Conservation (phyloP, 164 flowering plant genomes). For the Nelumbo lutea region DNA sequence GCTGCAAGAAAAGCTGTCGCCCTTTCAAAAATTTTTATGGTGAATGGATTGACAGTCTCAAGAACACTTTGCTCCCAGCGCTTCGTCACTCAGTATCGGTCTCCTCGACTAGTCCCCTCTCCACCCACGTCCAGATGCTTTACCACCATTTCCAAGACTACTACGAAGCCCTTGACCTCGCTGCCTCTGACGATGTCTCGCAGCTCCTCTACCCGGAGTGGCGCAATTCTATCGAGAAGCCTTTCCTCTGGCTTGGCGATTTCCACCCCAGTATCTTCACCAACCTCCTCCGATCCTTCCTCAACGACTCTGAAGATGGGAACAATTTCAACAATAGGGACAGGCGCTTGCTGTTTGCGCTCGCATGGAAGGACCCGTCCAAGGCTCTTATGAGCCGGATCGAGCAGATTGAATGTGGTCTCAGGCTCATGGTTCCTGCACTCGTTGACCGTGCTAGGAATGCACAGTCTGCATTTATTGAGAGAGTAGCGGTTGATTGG, state of each 20-base stretch:
- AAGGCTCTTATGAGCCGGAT: slow-evolving; percentile 21
- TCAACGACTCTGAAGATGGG: slow-evolving; percentile 17
- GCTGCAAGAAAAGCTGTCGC: slow-evolving; percentile 30
- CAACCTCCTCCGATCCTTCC: slow-evolving; percentile 55
- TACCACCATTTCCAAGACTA: slow-evolving; percentile 40
- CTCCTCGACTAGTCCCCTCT: slow-evolving; percentile 17
- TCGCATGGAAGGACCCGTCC: slow-evolving; percentile 46
- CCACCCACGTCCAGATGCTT: slow-evolving; percentile 32
- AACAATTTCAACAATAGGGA: slow-evolving; percentile 1
- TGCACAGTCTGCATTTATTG: slow-evolving; percentile 39
- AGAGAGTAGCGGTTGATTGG: slow-evolving; percentile 36
- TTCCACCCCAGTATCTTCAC: slow-evolving; percentile 73
- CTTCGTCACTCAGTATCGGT: slow-evolving; percentile 37
- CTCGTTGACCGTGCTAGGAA: slow-evolving; percentile 31
- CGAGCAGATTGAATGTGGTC: slow-evolving; percentile 64
- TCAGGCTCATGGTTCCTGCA: slow-evolving; percentile 65
- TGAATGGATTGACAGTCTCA: slow-evolving; percentile 54
- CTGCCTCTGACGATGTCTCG: slow-evolving; percentile 30
- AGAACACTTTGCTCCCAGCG: slow-evolving; percentile 47
- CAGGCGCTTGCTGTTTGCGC: slow-evolving; percentile 5
- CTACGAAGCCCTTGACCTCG: slow-evolving; percentile 24
- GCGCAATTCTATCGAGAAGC: slow-evolving; percentile 41
- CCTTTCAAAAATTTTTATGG: slow-evolving; percentile 56
- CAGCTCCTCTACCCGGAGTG: slow-evolving; percentile 46
- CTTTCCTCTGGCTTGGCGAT: slow-evolving; percentile 80